phyloP scores from a whole-genome alignment of 257 asterid genomes.

The Anisodus acutangulus region DNA sequence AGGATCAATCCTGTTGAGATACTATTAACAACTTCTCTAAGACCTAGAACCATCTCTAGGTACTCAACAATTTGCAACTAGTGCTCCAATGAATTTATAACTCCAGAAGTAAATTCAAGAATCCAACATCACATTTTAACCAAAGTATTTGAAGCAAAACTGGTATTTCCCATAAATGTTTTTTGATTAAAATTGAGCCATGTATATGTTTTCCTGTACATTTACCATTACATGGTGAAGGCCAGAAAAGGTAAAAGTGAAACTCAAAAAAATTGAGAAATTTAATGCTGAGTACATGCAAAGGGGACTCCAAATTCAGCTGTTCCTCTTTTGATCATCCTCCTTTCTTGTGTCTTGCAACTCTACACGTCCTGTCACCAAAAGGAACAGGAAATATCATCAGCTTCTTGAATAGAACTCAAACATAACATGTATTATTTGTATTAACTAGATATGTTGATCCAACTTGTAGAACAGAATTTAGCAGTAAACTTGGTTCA shows the following conservation, averaged over 20 bases:
- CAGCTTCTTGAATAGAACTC: too few species aligned
- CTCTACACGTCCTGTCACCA: constrained; percentile 62
- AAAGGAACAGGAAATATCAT: neutral
- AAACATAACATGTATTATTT: neutral
- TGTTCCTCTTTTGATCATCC: constrained; percentile 53
- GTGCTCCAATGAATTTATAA: neutral
- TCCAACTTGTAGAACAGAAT: neutral
- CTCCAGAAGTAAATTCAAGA: neutral
- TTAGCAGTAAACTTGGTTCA: neutral
- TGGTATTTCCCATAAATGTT: neutral
- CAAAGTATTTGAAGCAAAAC: constrained; percentile 14
- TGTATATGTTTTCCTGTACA: constrained; percentile 5
- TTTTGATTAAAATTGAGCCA: neutral
- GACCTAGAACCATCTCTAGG: neutral
- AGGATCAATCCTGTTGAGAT: neutral
- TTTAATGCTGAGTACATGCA: constrained; percentile 25
- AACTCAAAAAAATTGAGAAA: neutral
- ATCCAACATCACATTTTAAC: neutral
- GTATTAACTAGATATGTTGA: neutral
- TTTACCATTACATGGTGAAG: constrained; percentile 19
- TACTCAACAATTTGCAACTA: neutral
- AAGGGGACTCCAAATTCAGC: constrained; percentile 21
- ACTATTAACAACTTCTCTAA: neutral
- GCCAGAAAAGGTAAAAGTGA: neutral
- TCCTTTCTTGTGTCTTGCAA: constrained; percentile 65